Percentiles rank a stretch among this genome's conserved stretches.
Conservation (phyloP, 345 rosid genomes). For the Acer campestre region DNA sequence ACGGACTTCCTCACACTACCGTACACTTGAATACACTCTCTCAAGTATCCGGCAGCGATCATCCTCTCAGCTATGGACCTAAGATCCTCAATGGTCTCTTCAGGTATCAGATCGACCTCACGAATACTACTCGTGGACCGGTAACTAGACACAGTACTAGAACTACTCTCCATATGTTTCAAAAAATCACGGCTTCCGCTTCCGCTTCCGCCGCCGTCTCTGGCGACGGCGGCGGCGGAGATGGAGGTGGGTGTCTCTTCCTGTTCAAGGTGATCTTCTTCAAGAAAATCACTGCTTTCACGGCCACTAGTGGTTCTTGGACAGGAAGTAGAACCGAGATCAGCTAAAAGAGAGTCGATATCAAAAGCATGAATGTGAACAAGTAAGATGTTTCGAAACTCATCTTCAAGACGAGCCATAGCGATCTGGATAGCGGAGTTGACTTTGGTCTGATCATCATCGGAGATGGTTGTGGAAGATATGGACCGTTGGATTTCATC, state of each 20-base stretch:
- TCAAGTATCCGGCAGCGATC: slow-evolving; percentile 75
- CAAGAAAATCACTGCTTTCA: background rate
- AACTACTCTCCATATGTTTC: slow-evolving; percentile 5
- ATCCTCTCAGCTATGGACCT: slow-evolving; percentile 73
- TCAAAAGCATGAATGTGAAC: slow-evolving; percentile 66
- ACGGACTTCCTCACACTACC: slow-evolving; percentile 89
- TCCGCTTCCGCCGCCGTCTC: background rate
- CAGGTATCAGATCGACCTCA: slow-evolving; percentile 82
- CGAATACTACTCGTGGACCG: slow-evolving; percentile 86
- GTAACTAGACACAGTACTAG: slow-evolving; percentile 33
- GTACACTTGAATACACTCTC: slow-evolving; percentile 91
- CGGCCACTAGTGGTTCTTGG: slow-evolving; percentile 16
- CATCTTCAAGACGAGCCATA: slow-evolving; percentile 97
- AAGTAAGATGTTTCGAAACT: slow-evolving; percentile 82
- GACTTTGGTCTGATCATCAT: slow-evolving; percentile 43
- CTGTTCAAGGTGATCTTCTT: background rate
- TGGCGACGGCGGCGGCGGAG: too few species aligned
- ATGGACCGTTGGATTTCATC: slow-evolving; percentile 79
- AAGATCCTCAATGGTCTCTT: slow-evolving; percentile 67
- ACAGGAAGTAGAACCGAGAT: slow-evolving; percentile 42
- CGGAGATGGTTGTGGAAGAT: slow-evolving; percentile 49
- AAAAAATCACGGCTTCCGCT: background rate
- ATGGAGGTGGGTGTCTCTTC: background rate
- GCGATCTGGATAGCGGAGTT: slow-evolving; percentile 85
- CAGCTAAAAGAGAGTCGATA: slow-evolving; percentile 47